Evolutionary conservation across 192 early-diverging fungal genomes (phyloP).

Genomic region (Neocallimastix lanati): DNA sequence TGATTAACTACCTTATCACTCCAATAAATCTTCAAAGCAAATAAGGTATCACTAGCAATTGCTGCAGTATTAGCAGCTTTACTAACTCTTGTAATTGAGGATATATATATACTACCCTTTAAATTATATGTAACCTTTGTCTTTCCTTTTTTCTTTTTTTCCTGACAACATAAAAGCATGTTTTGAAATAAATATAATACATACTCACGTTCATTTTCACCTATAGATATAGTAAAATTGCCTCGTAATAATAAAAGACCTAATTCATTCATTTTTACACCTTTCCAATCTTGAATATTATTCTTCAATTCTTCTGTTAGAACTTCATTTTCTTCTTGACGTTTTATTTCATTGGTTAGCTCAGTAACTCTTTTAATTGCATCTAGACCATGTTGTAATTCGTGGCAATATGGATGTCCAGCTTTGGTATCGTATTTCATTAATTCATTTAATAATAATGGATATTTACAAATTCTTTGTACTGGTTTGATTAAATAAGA

Average conservation of each 20-base stretch:
- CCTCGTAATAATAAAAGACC: slow-evolving; percentile 71
- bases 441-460: slow-evolving; percentile 47
- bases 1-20: slow-evolving; percentile 54
- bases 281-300: slow-evolving; percentile 85
- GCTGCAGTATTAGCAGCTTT: not conserved
- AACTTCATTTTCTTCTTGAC: slow-evolving; percentile 70
- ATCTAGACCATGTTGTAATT: slow-evolving; percentile 42
- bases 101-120: not conserved
- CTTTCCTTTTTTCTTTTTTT: slow-evolving; percentile 15
- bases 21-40: slow-evolving; percentile 61
- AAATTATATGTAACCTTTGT: not conserved
- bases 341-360: slow-evolving; percentile 75
- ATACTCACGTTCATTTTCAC: slow-evolving; percentile 62
- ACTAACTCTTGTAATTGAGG: not conserved
- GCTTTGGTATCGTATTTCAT: not conserved
- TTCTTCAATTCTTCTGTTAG: slow-evolving; percentile 62
- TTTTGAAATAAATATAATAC: slow-evolving; percentile 88
- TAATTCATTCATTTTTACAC: slow-evolving; percentile 51
- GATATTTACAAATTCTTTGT: slow-evolving; percentile 96
- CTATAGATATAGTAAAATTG: slow-evolving; percentile 63
- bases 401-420: slow-evolving; percentile 17
- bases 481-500: slow-evolving; percentile 92
- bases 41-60: not conserved
- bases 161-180: slow-evolving; percentile 85
- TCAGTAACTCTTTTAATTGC: slow-evolving; percentile 74